Evolutionary conservation across 2,329 filamentous ascomycete genomes (phyloP), one percentile per base, ranked within the genome.

Genomic region (Aaosphaeria pasadenensis): DNA sequence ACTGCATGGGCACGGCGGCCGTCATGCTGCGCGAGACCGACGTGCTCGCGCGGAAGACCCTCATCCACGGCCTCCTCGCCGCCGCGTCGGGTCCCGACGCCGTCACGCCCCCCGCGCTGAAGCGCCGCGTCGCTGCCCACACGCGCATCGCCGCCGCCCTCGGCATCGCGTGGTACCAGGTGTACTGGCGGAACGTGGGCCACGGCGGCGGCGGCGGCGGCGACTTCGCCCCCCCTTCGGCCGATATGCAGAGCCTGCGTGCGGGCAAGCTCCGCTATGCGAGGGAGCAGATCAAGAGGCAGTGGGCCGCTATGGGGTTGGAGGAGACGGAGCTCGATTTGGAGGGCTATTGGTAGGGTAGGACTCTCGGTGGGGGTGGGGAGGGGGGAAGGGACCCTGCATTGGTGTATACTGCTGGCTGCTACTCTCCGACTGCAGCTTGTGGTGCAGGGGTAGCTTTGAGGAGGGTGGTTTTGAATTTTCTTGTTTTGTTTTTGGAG

Each of bases 11-110:
- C 11, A 49, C 47, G 24, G 11, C 43, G 1, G 55, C 58, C 1
- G 58, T 50, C 17, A 61, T 67, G 61, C 50, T 69, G 4, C 50
- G 50, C n/a, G 49, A 58, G 5, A 29, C 52, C 1, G 57, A 64
- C n/a, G 54, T 67, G 0, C 7, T 55, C 2, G 49, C 49, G 6
- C 62, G 66, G 35, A 56, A 55, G 24, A 46, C 47, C 1, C 44
- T 60, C 36, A 49, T 66, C 24, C 45, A 52, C 30, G 13, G 11
- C 4, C 49, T 50, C 13, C 57, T 66, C 5, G 51, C 53, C 30
- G 7, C 32, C 9, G 48, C 49, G 13, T 44, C 41, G 5, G n/a
- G 9, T 9, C 33, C 9, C 4, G 45, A 3, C 11, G 30, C 0
- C 49, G 55, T 24, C 9, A 41, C 3, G 11, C 17, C 17, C 17